These are phyloP conservation scores for Torulaspora maleeae DNA, from an alignment of 805 yeast species.

Conservation along the genomic window DNA sequence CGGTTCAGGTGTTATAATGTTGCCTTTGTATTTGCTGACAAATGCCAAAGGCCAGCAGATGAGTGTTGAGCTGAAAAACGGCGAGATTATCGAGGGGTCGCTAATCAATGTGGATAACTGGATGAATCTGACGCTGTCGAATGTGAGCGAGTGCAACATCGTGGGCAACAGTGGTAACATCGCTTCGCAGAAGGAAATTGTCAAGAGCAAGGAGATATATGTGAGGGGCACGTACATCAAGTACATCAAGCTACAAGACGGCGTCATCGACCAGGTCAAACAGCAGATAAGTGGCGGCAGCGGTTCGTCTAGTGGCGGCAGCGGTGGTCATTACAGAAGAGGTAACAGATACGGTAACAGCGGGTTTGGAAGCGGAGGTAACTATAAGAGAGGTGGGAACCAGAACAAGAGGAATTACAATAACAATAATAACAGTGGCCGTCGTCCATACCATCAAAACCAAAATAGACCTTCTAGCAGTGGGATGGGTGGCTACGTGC, in stretches of 20 bases:
- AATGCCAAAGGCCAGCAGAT: slow-evolving; percentile 87
- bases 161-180: slow-evolving; percentile 11
- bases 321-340: slow-evolving; percentile 32
- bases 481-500: slow-evolving; percentile 34
- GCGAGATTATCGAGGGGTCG: slow-evolving; percentile 82
- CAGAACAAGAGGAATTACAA: slow-evolving; percentile 33
- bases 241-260: slow-evolving; percentile 69
- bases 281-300: slow-evolving; percentile 53
- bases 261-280: slow-evolving; percentile 69
- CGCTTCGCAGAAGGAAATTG: slow-evolving; percentile 45
- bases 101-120: slow-evolving; percentile 84
- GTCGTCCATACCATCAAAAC: slow-evolving; percentile 12
- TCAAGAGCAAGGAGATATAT: slow-evolving; percentile 67
- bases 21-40: slow-evolving; percentile 85
- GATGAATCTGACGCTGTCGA: slow-evolving; percentile 86
- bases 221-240: slow-evolving; percentile 83
- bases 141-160: slow-evolving; percentile 46
- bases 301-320: slow-evolving; percentile 37
- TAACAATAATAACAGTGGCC: slow-evolving; percentile 5
- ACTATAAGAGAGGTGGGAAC: slow-evolving; percentile 31
- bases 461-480: slow-evolving; percentile 15
- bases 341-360: slow-evolving; percentile 22
- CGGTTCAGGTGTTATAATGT: slow-evolving; percentile 38
- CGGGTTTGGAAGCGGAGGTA: slow-evolving; percentile 32
- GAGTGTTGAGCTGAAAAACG: slow-evolving; percentile 84